These are phyloP conservation scores for Danielozyma ontarioensis DNA, from an alignment of 805 yeast species.

Conservation along the genomic window DNA sequence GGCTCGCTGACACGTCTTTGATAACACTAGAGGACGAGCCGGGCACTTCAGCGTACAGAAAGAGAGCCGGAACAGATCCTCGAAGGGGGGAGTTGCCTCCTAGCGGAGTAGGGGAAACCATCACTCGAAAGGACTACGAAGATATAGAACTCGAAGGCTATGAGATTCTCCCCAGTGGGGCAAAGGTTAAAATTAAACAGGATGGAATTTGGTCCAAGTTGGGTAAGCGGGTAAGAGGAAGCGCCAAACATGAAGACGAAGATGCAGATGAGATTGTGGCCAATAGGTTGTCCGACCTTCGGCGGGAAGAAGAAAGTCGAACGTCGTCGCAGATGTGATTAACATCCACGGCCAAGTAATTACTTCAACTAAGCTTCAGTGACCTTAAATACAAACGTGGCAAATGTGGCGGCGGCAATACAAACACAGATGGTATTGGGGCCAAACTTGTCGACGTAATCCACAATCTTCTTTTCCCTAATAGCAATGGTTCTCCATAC, in stretches of 20 bases:
- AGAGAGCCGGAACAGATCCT: slow-evolving; percentile 45
- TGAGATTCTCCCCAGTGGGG: slow-evolving; percentile 74
- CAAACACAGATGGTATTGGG: slow-evolving; percentile 78
- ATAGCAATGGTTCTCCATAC: slow-evolving; percentile 79
- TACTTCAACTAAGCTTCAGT: slow-evolving; percentile 27
- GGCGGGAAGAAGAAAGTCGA: slow-evolving; percentile 4
- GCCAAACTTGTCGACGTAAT: slow-evolving; percentile 84
- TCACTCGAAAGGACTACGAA: no score
- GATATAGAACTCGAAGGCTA: slow-evolving; percentile 29
- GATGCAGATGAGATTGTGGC: slow-evolving; percentile 55
- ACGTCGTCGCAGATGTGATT: no score
- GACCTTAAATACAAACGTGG: slow-evolving; percentile 52
- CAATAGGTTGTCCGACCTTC: slow-evolving; percentile 31
- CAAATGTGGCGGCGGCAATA: slow-evolving; percentile 62
- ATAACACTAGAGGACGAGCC: slow-evolving; percentile 6
- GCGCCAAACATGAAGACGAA: slow-evolving; percentile 23
- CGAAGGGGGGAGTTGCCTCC: slow-evolving; percentile 48
- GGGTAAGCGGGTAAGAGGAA: slow-evolving; percentile 36
- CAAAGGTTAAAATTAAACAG: slow-evolving; percentile 42
- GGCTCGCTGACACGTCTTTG: slow-evolving; percentile 7
- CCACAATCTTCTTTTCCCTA: slow-evolving; percentile 73
- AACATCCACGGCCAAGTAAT: no score
- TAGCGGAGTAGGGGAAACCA: slow-evolving; percentile 28
- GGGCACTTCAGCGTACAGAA: slow-evolving; percentile 37
- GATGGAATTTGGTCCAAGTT: slow-evolving; percentile 19